A percentile compares a stretch with the other conserved stretches of the same genome.
phyloP scores from a whole-genome alignment of 2,329 filamentous ascomycete genomes.

The Fusarium sp. region DNA sequence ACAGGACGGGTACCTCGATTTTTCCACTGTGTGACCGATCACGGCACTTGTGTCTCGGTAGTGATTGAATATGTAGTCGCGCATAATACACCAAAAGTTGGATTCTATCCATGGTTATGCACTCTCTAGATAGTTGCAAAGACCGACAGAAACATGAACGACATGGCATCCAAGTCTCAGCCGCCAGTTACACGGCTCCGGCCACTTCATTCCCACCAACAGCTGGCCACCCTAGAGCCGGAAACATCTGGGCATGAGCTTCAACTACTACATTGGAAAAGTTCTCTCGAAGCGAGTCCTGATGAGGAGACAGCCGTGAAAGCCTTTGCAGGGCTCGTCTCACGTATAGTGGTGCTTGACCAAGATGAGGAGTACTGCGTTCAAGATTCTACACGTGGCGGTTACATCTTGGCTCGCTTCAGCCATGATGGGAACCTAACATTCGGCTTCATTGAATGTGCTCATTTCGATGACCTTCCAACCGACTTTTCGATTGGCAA shows the following conservation, averaged over 20 bases:
- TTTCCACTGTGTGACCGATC: neutral
- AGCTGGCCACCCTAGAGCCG: neutral
- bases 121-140: neutral
- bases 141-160: slow-evolving; percentile 7
- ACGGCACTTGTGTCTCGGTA: neutral
- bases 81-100: neutral
- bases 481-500: slow-evolving; percentile 18
- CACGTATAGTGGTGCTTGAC: slow-evolving; percentile 2
- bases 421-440: neutral
- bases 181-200: slow-evolving; percentile 25
- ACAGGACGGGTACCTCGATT: neutral
- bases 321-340: slow-evolving; percentile 6
- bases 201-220: slow-evolving; percentile 8
- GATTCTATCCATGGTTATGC: neutral
- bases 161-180: neutral
- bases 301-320: neutral
- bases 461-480: neutral
- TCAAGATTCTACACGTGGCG: neutral
- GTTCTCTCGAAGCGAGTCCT: neutral
- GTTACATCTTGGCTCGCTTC: neutral
- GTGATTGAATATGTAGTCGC: neutral
- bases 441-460: neutral
- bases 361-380: slow-evolving; percentile 4
- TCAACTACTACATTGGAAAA: slow-evolving; percentile 1
- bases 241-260: neutral